These are phyloP conservation scores for Penicillium pancosmium DNA, from an alignment of 495 filamentous ascomycete genomes.

Conservation along the genomic window DNA sequence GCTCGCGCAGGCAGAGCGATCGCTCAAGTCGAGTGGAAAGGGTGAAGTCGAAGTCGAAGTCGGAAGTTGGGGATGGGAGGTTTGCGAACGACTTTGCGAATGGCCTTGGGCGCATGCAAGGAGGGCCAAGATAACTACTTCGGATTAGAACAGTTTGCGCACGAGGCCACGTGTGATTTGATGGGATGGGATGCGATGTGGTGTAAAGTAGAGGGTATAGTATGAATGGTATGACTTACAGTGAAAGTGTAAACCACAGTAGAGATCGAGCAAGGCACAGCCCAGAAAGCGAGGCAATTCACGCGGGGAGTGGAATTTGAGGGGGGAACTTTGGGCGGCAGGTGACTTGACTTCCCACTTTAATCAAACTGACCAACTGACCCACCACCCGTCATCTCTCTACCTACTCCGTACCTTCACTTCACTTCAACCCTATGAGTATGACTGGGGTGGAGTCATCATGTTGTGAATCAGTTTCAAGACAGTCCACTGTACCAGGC, in stretches of 20 bases:
- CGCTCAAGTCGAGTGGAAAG: not conserved
- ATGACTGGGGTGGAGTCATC: no score
- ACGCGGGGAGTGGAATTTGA: slow-evolving; percentile 14
- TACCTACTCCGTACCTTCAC: not conserved
- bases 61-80: not conserved
- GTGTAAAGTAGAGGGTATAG: no score
- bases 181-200: not conserved
- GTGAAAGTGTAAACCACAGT: not conserved
- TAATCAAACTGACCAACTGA: slow-evolving; percentile 24
- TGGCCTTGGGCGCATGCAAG: slow-evolving; percentile 25
- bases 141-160: not conserved
- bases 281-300: not conserved
- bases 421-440: not conserved
- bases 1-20: slow-evolving; percentile 1
- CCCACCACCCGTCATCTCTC: not conserved
- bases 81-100: slow-evolving; percentile 6
- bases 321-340: slow-evolving; percentile 4
- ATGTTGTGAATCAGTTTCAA: not conserved
- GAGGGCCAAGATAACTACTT: slow-evolving; percentile 14
- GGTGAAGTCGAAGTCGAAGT: slow-evolving; percentile 3
- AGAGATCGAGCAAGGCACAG: no score
- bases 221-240: not conserved
- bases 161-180: slow-evolving; percentile 2
- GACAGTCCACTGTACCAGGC: not conserved
- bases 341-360: slow-evolving; percentile 19